These are phyloP conservation scores for Thalassiosira hispida DNA, from an alignment of 352 stramenopile species.

Conservation along the genomic window DNA sequence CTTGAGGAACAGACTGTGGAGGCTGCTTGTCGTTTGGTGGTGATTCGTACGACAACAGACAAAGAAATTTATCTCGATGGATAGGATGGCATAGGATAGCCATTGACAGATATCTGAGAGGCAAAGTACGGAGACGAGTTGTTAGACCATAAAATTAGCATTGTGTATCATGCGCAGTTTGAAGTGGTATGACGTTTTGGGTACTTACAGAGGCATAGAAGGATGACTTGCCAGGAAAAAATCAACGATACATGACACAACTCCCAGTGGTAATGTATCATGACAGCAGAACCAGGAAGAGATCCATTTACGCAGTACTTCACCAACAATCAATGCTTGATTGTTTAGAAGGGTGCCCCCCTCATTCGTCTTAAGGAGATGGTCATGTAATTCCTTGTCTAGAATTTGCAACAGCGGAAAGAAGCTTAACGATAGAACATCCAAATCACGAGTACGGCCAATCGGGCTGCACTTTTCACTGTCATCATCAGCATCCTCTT, in stretches of 20 bases:
- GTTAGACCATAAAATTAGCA: background rate
- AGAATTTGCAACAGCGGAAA: constrained; percentile 31
- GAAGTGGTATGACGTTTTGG: background rate
- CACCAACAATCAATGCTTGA: constrained; percentile 11
- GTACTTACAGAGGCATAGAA: constrained; percentile 43
- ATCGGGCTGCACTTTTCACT: background rate
- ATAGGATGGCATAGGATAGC: constrained; percentile 34
- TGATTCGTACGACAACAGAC: background rate
- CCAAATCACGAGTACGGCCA: background rate
- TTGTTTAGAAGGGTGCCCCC: background rate
- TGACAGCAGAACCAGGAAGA: constrained; percentile 40
- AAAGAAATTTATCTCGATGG: constrained; percentile 18
- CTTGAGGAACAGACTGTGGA: background rate
- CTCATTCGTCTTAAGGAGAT: background rate
- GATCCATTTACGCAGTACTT: constrained; percentile 39
- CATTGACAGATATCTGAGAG: constrained; percentile 27
- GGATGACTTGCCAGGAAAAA: constrained; percentile 47
- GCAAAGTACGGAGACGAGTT: too few relatives aligned
- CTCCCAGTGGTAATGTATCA: constrained; percentile 22
- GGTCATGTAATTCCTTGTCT: constrained; percentile 31
- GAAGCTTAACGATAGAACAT: constrained; percentile 30
- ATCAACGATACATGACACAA: constrained; percentile 31
- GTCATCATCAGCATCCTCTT: background rate
- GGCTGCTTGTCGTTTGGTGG: background rate
- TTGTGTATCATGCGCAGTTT: background rate